Evolutionary conservation across 192 early-diverging fungal genomes (phyloP), one percentile per base, ranked within the genome.

Genomic region (Umbelopsis vinacea): DNA sequence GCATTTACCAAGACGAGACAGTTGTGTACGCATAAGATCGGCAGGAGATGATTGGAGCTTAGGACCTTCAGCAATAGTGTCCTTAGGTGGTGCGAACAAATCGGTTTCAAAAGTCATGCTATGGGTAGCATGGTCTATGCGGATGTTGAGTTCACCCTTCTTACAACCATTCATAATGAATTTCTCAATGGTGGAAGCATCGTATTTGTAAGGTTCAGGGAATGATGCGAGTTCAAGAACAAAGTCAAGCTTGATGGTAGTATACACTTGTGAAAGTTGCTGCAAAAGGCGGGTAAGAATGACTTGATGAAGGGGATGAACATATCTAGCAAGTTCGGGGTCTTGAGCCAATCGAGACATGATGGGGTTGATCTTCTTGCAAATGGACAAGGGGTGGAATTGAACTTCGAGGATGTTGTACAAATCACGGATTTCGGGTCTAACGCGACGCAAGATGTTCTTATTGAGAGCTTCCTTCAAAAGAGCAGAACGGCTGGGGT

Each of bases 111-210:
- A 99, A 38, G 91, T 92, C 68, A 98, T 87, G 50, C 90, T 91
- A 68, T 90, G 92, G 17, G 94, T 88, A 69, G 90, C 87, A 84
- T 98, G 95, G 85, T 99, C 94, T 69, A 99, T 87, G 63, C 96
- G 92, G 74, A 99, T 97, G 66, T 88, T 88, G 74, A 99, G 87
- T 79, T 99, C 98, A 35, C 96, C 96, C 79, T 94, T 95, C 55
- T 96, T 92, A 79, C 93, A 95, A 43, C 97, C 98, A 83, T 96
- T 92, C 95, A 98, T 96, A 71, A 99, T 94, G 81, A 99, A 97
- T 79, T 96, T 95, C 86, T 99, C 98, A 73, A 99, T 96, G 9
- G 86, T 88, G 37, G 92, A 88, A 12, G 94, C 88, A 67, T 90
- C 91, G 80, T 93, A 93, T 82, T 88, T 89, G 86, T 92, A 93